phyloP scores from a whole-genome alignment of 352 stramenopile genomes.

The Phytopythium montanum region DNA sequence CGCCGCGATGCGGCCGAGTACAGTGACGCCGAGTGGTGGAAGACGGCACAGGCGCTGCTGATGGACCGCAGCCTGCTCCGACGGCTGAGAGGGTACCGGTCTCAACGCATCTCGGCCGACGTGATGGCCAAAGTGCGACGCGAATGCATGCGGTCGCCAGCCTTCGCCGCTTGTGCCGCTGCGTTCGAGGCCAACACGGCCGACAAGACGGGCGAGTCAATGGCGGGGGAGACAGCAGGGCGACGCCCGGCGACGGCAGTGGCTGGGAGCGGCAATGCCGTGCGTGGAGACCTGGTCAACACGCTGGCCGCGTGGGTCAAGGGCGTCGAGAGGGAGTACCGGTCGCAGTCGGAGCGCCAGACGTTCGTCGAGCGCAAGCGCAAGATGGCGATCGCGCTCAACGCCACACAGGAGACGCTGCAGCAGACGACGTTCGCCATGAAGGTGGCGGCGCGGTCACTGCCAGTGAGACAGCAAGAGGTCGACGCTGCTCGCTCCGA shows the following conservation, averaged over 20 bases:
- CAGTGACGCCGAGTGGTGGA: slow-evolving; percentile 78
- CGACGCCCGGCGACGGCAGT: background rate
- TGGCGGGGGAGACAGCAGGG: background rate
- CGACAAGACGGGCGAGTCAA: background rate
- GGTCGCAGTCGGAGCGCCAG: slow-evolving; percentile 46
- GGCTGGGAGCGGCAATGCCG: slow-evolving; percentile 7
- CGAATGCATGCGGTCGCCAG: slow-evolving; percentile 53
- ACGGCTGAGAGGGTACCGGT: slow-evolving; percentile 46
- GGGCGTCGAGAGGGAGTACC: slow-evolving; percentile 76
- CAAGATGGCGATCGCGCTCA: slow-evolving; percentile 37
- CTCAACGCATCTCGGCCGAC: slow-evolving; percentile 47
- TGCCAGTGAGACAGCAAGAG: slow-evolving; percentile 64
- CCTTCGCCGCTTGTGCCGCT: slow-evolving; percentile 29
- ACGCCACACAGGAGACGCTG: slow-evolving; percentile 27
- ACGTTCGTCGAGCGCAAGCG: slow-evolving; percentile 53
- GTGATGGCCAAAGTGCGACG: slow-evolving; percentile 77
- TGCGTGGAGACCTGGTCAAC: slow-evolving; percentile 44
- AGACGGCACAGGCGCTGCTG: slow-evolving; percentile 67
- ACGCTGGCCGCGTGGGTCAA: slow-evolving; percentile 67
- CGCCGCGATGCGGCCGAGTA: slow-evolving; percentile 59
- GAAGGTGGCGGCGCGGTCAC: slow-evolving; percentile 54
- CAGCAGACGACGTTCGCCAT: slow-evolving; percentile 47
- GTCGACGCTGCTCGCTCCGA: slow-evolving; percentile 30
- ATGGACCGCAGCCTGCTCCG: slow-evolving; percentile 74
- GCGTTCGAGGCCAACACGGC: slow-evolving; percentile 20